These are phyloP conservation scores for Ascosphaera aggregata DNA, from an alignment of 2,329 filamentous ascomycete genomes.

Conservation along the genomic window DNA sequence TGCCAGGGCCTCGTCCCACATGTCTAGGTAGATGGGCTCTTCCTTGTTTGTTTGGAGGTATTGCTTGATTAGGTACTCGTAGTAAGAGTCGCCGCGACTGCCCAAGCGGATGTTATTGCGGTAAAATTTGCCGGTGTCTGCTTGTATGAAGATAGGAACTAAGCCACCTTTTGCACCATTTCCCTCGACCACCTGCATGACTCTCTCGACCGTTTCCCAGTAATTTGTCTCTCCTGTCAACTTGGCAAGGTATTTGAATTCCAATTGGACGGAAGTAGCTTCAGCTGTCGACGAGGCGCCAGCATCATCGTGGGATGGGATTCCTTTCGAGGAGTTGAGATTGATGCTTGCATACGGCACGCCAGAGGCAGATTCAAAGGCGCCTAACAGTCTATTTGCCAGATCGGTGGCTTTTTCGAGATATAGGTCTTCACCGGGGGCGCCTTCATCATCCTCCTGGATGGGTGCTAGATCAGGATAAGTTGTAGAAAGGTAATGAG, in stretches of 20 bases:
- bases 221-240: conserved; percentile 80
- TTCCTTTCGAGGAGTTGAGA: conserved; percentile 49
- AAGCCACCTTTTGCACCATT: conserved; percentile 61
- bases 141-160: conserved; percentile 75
- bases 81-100: conserved; percentile 90
- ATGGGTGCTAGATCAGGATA: conserved; percentile 62
- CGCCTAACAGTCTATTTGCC: conserved; percentile 63
- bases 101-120: conserved; percentile 76
- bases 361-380: conserved; percentile 70
- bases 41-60: conserved; percentile 80
- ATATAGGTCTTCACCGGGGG: conserved; percentile 69
- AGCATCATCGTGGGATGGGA: conserved; percentile 59
- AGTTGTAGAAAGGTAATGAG: conserved; percentile 76
- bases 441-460: conserved; percentile 44
- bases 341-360: conserved; percentile 84
- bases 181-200: conserved; percentile 75
- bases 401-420: conserved; percentile 89
- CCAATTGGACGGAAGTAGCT: conserved; percentile 74
- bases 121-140: conserved; percentile 53
- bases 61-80: conserved; percentile 97
- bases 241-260: conserved; percentile 93
- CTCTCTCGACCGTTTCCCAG: conserved; percentile 78
- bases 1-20: conserved; percentile 72
- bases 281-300: conserved; percentile 90
- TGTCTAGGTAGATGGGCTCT: conserved; percentile 65